Percentiles rank a stretch among this genome's conserved stretches.
Evolutionary conservation across 306 rosid genomes (phyloP).

Genomic region (Lathyrus sativus): DNA sequence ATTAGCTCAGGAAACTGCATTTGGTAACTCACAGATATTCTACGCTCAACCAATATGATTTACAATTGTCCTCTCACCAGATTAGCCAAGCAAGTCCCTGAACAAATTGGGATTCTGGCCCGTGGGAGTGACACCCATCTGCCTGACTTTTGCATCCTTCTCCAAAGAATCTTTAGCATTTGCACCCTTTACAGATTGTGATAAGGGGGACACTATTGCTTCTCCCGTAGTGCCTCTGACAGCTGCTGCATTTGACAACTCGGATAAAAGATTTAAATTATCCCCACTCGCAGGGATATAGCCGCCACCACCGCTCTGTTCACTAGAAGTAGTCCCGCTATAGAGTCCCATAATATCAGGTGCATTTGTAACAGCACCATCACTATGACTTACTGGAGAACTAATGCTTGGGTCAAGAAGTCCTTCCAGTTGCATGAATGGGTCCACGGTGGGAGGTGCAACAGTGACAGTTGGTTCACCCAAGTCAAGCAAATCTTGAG

Average conservation of each 20-base stretch:
- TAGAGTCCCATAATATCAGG: slow-evolving; percentile 57
- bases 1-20: slow-evolving; percentile 32
- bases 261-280: slow-evolving; percentile 53
- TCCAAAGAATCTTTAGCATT: slow-evolving; percentile 56
- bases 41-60: slow-evolving; percentile 31
- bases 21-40: slow-evolving; percentile 24
- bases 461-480: slow-evolving; percentile 53
- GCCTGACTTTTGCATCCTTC: slow-evolving; percentile 84
- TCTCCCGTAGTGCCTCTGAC: slow-evolving; percentile 40
- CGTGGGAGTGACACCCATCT: slow-evolving; percentile 80
- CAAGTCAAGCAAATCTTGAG: slow-evolving; percentile 79
- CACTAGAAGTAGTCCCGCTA: slow-evolving; percentile 48
- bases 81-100: slow-evolving; percentile 69
- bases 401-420: slow-evolving; percentile 58
- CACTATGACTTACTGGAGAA: slow-evolving; percentile 43
- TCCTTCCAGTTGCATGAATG: slow-evolving; percentile 79
- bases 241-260: slow-evolving; percentile 37
- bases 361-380: slow-evolving; percentile 42
- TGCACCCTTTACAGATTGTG: slow-evolving; percentile 63
- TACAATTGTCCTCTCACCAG: slow-evolving; percentile 9
- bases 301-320: slow-evolving; percentile 43
- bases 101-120: slow-evolving; percentile 79
- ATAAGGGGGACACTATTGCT: slow-evolving; percentile 22
- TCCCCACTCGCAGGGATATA: slow-evolving; percentile 41
- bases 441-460: slow-evolving; percentile 57